A percentile compares a stretch with the other conserved stretches of the same genome.
Evolutionary conservation across 2,329 filamentous ascomycete species (phyloP).

Genomic region (Fusarium buxicola): DNA sequence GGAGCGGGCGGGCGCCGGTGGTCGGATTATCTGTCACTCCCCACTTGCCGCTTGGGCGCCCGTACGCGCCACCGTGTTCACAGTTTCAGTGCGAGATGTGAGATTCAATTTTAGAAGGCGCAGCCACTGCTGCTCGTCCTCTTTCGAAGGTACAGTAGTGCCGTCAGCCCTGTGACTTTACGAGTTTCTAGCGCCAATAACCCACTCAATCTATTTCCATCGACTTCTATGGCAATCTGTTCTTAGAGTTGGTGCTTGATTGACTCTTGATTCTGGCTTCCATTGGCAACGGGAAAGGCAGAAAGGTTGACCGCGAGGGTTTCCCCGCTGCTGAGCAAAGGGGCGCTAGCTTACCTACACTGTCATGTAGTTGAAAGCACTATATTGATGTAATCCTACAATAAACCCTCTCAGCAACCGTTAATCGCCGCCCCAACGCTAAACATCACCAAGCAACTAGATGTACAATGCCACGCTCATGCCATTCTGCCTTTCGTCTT

Average conservation of each 20-base stretch:
- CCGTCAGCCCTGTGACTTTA: conserved; percentile 33
- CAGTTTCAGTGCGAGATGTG: conserved; percentile 33
- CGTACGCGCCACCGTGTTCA: conserved; percentile 53
- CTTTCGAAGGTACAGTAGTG: conserved; percentile 9
- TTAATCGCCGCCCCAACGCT: conserved; percentile 7
- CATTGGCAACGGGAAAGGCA: too few relatives aligned
- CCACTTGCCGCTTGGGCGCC: conserved; percentile 37
- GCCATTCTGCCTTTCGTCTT: conserved; percentile 2
- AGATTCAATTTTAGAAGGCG: conserved; percentile 28
- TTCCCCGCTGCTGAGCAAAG: too few relatives aligned
- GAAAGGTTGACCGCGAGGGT: too few relatives aligned
- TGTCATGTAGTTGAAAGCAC: not conserved
- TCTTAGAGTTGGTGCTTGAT: too few relatives aligned
- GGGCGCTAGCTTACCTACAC: too few relatives aligned
- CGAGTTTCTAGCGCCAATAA: conserved; percentile 22
- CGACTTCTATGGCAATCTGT: too few relatives aligned
- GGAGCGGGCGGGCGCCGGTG: conserved; percentile 39
- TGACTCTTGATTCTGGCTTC: too few relatives aligned
- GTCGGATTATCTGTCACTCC: conserved; percentile 52
- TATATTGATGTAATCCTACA: too few relatives aligned
- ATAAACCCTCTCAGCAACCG: not conserved
- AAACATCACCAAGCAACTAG: conserved; percentile 16
- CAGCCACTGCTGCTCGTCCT: conserved; percentile 15
- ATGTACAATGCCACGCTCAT: conserved; percentile 5
- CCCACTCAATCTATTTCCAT: conserved; percentile 15